phyloP scores from a whole-genome alignment of 306 rosid species.

The Trifolium dubium region DNA sequence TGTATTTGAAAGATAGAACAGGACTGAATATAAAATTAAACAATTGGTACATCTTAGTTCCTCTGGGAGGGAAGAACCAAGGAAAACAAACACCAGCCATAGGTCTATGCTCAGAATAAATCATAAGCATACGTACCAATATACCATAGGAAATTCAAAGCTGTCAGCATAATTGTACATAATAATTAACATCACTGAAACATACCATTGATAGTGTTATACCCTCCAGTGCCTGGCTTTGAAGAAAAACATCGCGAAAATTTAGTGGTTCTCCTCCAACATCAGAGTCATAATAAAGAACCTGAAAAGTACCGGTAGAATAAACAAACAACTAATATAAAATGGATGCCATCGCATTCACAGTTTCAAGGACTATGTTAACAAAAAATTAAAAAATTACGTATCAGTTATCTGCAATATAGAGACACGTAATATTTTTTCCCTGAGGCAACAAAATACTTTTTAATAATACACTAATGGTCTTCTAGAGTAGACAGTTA shows the following conservation, averaged over 20 bases:
- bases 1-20: slow-evolving; percentile 7
- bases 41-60: background rate
- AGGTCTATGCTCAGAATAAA: slow-evolving; percentile 24
- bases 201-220: slow-evolving; percentile 92
- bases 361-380: slow-evolving; percentile 9
- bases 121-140: slow-evolving; percentile 2
- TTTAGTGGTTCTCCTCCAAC: slow-evolving; percentile 85
- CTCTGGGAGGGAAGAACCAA: background rate
- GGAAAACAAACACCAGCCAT: slow-evolving; percentile 9
- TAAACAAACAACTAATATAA: slow-evolving; percentile 26
- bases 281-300: slow-evolving; percentile 82
- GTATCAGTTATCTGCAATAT: slow-evolving; percentile 6
- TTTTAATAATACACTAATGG: background rate
- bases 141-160: slow-evolving; percentile 15
- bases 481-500: background rate
- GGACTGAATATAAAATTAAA: background rate
- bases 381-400: slow-evolving; percentile 27
- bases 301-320: slow-evolving; percentile 54
- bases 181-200: slow-evolving; percentile 33
- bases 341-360: slow-evolving; percentile 12
- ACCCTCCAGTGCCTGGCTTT: slow-evolving; percentile 96
- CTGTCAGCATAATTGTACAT: slow-evolving; percentile 17
- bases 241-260: slow-evolving; percentile 90
- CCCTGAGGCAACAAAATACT: background rate
- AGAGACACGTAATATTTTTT: background rate